A percentile compares a stretch with the other conserved stretches of the same genome.
phyloP scores from a whole-genome alignment of 2,329 filamentous ascomycete species.

The Phaeophleospora eucalypticola region DNA sequence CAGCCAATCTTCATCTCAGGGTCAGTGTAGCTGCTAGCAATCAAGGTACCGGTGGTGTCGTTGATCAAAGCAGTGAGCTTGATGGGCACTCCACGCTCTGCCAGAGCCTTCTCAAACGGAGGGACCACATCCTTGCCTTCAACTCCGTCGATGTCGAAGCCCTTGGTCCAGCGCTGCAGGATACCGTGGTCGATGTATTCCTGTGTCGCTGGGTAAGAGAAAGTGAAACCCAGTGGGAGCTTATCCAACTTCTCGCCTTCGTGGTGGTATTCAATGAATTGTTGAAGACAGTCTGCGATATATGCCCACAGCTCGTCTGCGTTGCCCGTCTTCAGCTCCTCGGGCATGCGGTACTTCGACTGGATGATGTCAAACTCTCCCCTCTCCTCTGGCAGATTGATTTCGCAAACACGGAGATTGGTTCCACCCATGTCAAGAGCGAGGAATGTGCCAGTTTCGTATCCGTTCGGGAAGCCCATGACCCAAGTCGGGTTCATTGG shows the following conservation, averaged over 20 bases:
- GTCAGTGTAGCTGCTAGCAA: slow-evolving; percentile 96
- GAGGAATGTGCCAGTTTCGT: slow-evolving; percentile 82
- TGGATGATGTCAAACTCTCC: slow-evolving; percentile 93
- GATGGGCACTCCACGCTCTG: slow-evolving; percentile 77
- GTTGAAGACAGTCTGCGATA: slow-evolving; percentile 84
- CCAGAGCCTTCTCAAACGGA: slow-evolving; percentile 75
- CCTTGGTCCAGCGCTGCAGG: slow-evolving; percentile 94
- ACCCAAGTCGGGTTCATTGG: slow-evolving; percentile 99
- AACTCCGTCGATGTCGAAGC: slow-evolving; percentile 88
- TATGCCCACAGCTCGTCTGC: slow-evolving; percentile 91
- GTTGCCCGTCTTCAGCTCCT: slow-evolving; percentile 81
- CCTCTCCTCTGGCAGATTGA: slow-evolving; percentile 79
- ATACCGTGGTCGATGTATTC: slow-evolving; percentile 90
- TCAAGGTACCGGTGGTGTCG: slow-evolving; percentile 93
- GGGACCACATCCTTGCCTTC: slow-evolving; percentile 88
- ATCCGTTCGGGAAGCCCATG: slow-evolving; percentile 79
- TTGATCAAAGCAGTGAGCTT: slow-evolving; percentile 93
- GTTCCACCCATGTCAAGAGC: slow-evolving; percentile 96
- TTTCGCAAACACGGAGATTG: slow-evolving; percentile 91
- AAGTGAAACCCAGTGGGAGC: slow-evolving; percentile 86
- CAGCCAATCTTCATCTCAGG: slow-evolving; percentile 88
- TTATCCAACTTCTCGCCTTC: slow-evolving; percentile 60
- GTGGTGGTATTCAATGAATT: slow-evolving; percentile 85
- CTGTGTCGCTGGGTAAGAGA: slow-evolving; percentile 91
- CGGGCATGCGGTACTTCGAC: slow-evolving; percentile 92